Conservation (phyloP, 257 asterid species). For the Nicotiana tabacum region DNA sequence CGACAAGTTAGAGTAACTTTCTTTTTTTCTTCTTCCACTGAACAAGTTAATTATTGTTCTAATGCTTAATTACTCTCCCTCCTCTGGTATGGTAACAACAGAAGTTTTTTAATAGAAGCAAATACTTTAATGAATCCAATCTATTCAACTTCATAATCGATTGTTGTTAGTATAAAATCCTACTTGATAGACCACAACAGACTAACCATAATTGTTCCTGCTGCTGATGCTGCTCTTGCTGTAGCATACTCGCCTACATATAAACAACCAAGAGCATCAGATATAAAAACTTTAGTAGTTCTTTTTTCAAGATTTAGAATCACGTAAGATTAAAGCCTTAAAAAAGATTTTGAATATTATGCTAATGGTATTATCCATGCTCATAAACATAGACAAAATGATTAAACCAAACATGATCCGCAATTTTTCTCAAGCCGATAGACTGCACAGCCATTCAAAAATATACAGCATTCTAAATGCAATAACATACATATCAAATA, state of each 20-base stretch:
- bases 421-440: background rate
- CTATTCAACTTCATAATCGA: background rate
- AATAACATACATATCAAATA: background rate
- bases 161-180: background rate
- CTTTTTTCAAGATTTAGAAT: background rate
- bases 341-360: background rate
- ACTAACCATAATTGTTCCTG: constrained; percentile 89
- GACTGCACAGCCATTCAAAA: background rate
- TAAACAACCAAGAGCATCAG: constrained; percentile 13
- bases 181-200: background rate
- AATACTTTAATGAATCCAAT: no score
- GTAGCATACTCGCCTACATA: constrained; percentile 92
- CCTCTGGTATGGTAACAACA: no score
- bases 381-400: background rate
- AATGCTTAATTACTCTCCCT: no score
- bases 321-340: background rate
- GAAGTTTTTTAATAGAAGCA: no score
- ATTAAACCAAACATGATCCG: background rate
- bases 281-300: background rate
- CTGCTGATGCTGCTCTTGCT: constrained; percentile 96
- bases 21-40: no score
- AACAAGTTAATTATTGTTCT: no score
- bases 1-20: no score
- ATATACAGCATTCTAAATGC: background rate
- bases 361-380: background rate